These are phyloP conservation scores for Fusarium sp. DNA, from an alignment of 2,329 filamentous ascomycete species.

Conservation along the genomic window DNA sequence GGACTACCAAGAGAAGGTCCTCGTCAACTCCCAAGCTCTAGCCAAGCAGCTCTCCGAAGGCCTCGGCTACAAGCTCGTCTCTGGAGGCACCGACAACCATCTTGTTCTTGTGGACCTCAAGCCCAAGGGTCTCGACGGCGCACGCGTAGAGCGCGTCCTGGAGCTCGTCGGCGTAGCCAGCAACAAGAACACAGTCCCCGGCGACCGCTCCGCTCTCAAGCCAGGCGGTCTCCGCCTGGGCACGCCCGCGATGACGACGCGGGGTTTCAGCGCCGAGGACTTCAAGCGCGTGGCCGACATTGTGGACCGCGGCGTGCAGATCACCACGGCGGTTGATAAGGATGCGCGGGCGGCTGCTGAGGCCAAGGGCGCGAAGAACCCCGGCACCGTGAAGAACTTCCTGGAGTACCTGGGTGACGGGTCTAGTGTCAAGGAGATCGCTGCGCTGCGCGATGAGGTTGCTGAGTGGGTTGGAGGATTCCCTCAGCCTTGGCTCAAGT, in stretches of 20 bases:
- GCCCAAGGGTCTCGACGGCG: slow-evolving; percentile 85
- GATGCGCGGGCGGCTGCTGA: slow-evolving; percentile 74
- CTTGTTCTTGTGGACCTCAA: slow-evolving; percentile 92
- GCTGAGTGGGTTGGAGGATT: slow-evolving; percentile 75
- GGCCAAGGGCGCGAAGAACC: slow-evolving; percentile 73
- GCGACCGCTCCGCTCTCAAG: slow-evolving; percentile 90
- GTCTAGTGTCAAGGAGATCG: slow-evolving; percentile 74
- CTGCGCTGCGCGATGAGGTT: slow-evolving; percentile 76
- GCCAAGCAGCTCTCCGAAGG: slow-evolving; percentile 74
- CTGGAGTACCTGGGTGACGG: slow-evolving; percentile 75
- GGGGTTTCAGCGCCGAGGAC: slow-evolving; percentile 86
- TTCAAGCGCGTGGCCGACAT: slow-evolving; percentile 86
- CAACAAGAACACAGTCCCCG: slow-evolving; percentile 98
- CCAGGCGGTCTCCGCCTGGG: slow-evolving; percentile 92
- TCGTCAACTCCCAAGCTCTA: slow-evolving; percentile 88
- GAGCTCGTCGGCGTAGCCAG: slow-evolving; percentile 91
- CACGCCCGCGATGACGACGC: slow-evolving; percentile 94
- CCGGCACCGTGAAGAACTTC: slow-evolving; percentile 74
- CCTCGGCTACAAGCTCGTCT: slow-evolving; percentile 87
- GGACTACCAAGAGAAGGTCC: slow-evolving; percentile 87
- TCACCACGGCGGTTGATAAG: slow-evolving; percentile 79
- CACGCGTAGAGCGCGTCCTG: slow-evolving; percentile 86
- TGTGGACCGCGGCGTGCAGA: slow-evolving; percentile 82
- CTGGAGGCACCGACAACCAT: slow-evolving; percentile 94
- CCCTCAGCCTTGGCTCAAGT: slow-evolving; percentile 50